Base-by-base conservation (phyloP, 768 basidiomycete genomes). In the Lentinula lateritia region DNA sequence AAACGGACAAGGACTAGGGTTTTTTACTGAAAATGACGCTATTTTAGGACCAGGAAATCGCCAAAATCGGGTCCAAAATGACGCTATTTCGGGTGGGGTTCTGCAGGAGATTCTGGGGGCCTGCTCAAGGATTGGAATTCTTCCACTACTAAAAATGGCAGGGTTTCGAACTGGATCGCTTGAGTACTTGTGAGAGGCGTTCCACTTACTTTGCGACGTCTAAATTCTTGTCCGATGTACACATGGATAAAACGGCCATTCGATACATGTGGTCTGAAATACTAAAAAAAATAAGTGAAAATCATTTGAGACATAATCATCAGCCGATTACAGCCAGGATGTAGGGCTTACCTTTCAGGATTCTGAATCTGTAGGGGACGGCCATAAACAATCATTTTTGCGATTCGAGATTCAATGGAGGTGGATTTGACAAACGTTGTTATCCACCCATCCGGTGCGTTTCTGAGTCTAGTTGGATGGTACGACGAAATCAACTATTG, bases 211-310 rank as follows among this genome's bases (percentile, higher is more conserved):
- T 89, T 67, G 89, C 72, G 32, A 90, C 72, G 71, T 92, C 90
- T 7, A 93, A 80, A 0, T 77, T 79, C n/a, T 74, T 55, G 68
- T 92, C 92, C 0, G 92, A 87, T 5, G 85, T 83, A 63, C 93
- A 90, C 85, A 99, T 88, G 4, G 94, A 88, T 46, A 98, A 81
- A n/a, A 98, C 71, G 1, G 93, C 89, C 96, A 99, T 98, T 52
- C 96, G 80, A 71, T 94, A 92, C 96, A 97, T 98, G 68, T 98
- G 95, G 72, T 98, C 96, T 7, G 93, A 88, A 64, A 98, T 95
- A 65, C 91, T 93, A 62, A 18, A 28, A 23, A 28, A 12, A 45
- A 46, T 45, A n/a, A 36, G 54, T 39, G 16, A 42, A 32, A 43
- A 7, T 46, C 42, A 13, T 13, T 23, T 28, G 28, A 28, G 28